Conservation (phyloP, 208 protist genomes). For the Acanthamoeba pearcei region DNA sequence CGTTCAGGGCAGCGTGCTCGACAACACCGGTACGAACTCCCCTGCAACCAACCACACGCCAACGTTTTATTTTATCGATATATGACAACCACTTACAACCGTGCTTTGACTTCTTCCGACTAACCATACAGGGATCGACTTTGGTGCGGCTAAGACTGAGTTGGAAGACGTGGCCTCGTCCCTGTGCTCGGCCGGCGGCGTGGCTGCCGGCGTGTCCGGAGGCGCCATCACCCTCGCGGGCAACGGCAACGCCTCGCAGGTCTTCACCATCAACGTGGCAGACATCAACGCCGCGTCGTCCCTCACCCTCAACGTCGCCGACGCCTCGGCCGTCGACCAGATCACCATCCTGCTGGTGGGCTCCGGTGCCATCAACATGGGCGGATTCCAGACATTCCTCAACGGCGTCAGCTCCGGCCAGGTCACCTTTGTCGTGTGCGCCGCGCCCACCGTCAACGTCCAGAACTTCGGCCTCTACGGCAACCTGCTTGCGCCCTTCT, state of each 20-base stretch:
- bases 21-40: neutral
- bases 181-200: slow-evolving; percentile 20
- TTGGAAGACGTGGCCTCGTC: neutral
- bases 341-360: neutral
- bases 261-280: neutral
- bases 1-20: neutral
- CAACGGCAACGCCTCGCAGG: neutral
- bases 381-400: slow-evolving; percentile 42
- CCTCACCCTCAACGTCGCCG: neutral
- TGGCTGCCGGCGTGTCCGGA: neutral
- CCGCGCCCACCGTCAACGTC: neutral
- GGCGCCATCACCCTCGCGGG: slow-evolving; percentile 6
- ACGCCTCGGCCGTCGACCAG: neutral
- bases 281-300: neutral
- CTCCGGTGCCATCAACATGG: slow-evolving; percentile 1
- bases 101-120: neutral
- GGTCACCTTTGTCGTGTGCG: slow-evolving; percentile 33
- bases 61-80: too few species aligned
- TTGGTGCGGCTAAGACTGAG: neutral
- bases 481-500: slow-evolving; percentile 34
- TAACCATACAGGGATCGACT: neutral
- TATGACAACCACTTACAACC: too few species aligned
- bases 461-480: neutral
- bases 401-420: slow-evolving; percentile 23
- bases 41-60: too few species aligned